These are phyloP conservation scores for Eucalyptus caleyi DNA, from an alignment of 345 rosid genomes.

Conservation along the genomic window DNA sequence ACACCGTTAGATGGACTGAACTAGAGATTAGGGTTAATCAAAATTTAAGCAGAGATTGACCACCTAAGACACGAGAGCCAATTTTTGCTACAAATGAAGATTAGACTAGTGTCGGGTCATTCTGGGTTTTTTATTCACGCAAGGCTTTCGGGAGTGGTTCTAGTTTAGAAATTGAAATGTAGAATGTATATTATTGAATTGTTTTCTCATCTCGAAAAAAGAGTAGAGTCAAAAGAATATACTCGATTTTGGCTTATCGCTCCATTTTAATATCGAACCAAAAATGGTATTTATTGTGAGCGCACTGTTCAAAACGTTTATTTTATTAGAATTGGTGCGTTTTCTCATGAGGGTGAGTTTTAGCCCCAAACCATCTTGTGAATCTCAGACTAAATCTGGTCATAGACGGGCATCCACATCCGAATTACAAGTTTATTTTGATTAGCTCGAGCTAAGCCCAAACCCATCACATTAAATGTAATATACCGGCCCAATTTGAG, in stretches of 20 bases:
- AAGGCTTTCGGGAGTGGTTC: not conserved
- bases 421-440: not conserved
- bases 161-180: not conserved
- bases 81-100: not conserved
- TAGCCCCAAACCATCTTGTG: not conserved
- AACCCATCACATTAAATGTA: not conserved
- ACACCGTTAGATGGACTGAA: not conserved
- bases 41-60: not conserved
- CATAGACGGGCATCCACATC: not conserved
- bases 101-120: not conserved
- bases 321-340: not conserved
- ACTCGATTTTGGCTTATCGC: not conserved
- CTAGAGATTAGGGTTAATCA: not conserved
- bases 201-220: not conserved
- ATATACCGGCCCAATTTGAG: not conserved
- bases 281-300: not conserved
- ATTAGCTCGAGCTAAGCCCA: not conserved
- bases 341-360: not conserved
- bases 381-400: not conserved
- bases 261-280: not conserved
- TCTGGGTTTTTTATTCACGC: not conserved
- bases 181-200: not conserved
- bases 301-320: not conserved
- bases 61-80: not conserved
- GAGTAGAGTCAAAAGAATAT: not conserved